These are phyloP conservation scores for Cladophialophora chaetospira DNA, from an alignment of 2,329 filamentous ascomycete species.

Conservation along the genomic window DNA sequence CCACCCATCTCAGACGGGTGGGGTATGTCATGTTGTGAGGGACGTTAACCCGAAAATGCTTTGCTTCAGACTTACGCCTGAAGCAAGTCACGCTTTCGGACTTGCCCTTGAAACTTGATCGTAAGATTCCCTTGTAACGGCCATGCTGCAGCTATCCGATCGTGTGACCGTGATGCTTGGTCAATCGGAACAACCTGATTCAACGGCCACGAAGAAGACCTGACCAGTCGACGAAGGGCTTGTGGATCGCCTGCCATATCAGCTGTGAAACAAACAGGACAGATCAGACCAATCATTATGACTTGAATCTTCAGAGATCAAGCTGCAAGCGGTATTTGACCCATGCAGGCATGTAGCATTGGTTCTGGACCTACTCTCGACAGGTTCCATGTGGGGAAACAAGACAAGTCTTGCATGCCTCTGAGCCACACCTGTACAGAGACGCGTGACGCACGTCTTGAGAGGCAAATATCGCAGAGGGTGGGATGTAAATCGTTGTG, in stretches of 20 bases:
- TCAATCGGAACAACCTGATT: constrained; percentile 28
- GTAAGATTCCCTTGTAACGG: constrained; percentile 32
- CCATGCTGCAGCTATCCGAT: constrained; percentile 25
- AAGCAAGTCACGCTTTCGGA: constrained; percentile 25
- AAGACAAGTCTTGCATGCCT: constrained; percentile 17
- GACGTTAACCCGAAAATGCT: constrained; percentile 14
- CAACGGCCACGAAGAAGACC: constrained; percentile 13
- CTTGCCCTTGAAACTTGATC: constrained; percentile 29
- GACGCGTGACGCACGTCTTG: constrained; percentile 18
- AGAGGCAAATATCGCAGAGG: constrained; percentile 11
- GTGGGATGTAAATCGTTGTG: constrained; percentile 9
- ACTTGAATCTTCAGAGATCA: constrained; percentile 8
- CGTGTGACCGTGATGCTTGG: constrained; percentile 28
- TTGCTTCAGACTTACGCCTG: constrained; percentile 10
- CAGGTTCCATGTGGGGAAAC: constrained; percentile 30
- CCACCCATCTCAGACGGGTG: constrained; percentile 11
- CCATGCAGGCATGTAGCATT: constrained; percentile 18
- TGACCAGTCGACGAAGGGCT: constrained; percentile 25
- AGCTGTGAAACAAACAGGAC: constrained; percentile 27
- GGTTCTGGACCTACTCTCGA: constrained; percentile 22
- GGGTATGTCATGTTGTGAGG: constrained; percentile 27
- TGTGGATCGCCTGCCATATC: constrained; percentile 20
- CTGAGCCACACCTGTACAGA: constrained; percentile 9
- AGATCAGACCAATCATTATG: constrained; percentile 15
- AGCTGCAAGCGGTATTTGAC: constrained; percentile 18